Evolutionary conservation across 1,284 basidiomycete species (phyloP), one percentile per base, ranked within the genome.

Genomic region (Malassezia pachydermatis): DNA sequence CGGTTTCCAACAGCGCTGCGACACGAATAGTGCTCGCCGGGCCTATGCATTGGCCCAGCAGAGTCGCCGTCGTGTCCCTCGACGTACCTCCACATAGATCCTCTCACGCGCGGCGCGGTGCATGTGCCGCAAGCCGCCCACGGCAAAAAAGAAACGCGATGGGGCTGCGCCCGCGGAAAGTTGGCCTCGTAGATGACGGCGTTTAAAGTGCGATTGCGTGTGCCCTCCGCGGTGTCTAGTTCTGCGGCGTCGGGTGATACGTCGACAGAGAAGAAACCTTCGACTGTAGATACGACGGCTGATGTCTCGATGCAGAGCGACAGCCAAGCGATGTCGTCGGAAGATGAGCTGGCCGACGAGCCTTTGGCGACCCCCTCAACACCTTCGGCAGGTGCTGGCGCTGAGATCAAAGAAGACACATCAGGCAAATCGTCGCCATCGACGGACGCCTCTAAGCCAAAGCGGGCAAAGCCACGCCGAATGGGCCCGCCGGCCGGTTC

Each of bases 171-270:
- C 20, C 23, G 29, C 29, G 11, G n/a, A n/a, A n/a, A n/a, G n/a
- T 37, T 19, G 7, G 33, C 36, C 25, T 24, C 11, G 10, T 13
- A 17, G 22, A 52, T 52, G 40, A 46, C 50, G 38, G 27, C 35
- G 13, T 46, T 47, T 32, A 46, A 52, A 41, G 50, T 52, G 29
- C 32, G 29, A n/a, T 40, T 46, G 35, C 50, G 50, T 34, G 45
- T 52, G 44, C 50, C 50, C 28, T 16, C 43, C 14, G 14, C 9
- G 11, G 27, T 25, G 14, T 35, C 20, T 6, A 34, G 40, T 20
- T n/a, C 28, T 9, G 13, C 33, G 5, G 25, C 27, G 11, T 13
- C 8, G 16, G 29, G 24, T 4, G 11, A 19, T n/a, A 35, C 24
- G 9, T 16, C 45, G 28, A 30, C 44, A 20, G 44, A 46, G 9